Base-by-base conservation (phyloP, 2,329 filamentous ascomycete species). In the Aspergillus sp. region DNA sequence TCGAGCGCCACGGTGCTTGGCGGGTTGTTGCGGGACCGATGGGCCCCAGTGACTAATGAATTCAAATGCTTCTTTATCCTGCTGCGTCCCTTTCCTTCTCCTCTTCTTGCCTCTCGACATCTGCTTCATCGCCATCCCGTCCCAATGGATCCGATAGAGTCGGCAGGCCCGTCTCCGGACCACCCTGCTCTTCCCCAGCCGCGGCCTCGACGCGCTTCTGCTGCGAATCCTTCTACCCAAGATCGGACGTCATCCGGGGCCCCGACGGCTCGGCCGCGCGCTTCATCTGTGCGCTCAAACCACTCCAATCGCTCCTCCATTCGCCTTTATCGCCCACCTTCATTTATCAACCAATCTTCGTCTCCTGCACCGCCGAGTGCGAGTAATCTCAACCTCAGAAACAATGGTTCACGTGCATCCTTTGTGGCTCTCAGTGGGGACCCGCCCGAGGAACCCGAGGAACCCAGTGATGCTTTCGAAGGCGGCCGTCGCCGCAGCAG, bases 141-240 rank as follows among this genome's bases (percentile, higher is more conserved):
- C 62, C 54, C 51, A 57, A 76, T 76, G 74, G 73, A 76, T 71
- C 72, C 59, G 60, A 76, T 76, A 62, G 74, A 75, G 63, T 62
- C 66, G 38, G 64, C 62, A 36, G 67, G 64, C 51, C 68, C 67
- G 56, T 50, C 55, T 53, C 55, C 53, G 50, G 44, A 54, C 45
- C 26, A 53, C 48, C 50, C 61, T 61, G 20, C 42, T 57, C 38
- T 56, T 53, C 56, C 51, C 57, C 47, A 50, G 57, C 36, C 59
- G 43, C 60, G 56, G 24, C 34, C 57, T 8, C 58, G 52, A 38
- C 58, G 63, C 24, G 24, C 65, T 11, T 51, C 59, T 20, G 53
- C 61, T 12, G 53, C 13, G n/a, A 48, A 32, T 48, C 24, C 62
- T n/a, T 38, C 61, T 11, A 47, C 62, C 20, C 55, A 64, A n/a